Base-by-base conservation (phyloP, 2,329 filamentous ascomycete species). In the Capronia americana region DNA sequence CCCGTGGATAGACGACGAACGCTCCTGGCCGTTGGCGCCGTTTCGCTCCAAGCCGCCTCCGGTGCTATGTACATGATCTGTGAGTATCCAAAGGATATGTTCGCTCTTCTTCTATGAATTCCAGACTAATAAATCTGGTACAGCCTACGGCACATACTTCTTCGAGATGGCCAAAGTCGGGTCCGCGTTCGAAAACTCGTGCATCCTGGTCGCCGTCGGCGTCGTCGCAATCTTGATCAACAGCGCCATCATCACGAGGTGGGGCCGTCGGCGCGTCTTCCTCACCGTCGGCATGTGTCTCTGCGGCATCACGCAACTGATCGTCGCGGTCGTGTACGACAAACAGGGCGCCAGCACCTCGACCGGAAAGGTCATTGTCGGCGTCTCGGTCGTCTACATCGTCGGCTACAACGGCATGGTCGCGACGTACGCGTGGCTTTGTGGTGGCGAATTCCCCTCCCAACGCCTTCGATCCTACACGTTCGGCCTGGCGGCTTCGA, bases 31-130 rank as follows among this genome's bases (percentile, higher is more conserved):
- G 77, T 86, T 38, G 79, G 78, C 10, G 81, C 80, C 1, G 75
- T 87, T 17, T 81, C 79, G 0, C 80, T 82, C 0, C 84, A 86
- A 70, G 84, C 83, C 3, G 84, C 84, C 2, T 84, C 82, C 0
- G 84, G 85, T 10, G 81, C 83, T 20, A 86, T 86, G 83, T 86
- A 83, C 62, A 80, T 87, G 70, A 86, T 87, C 46, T 83, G 83
- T 80, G 71, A 68, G 78, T 38, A 17, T 30, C 24, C 44, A 3
- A 26, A 12, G 14, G 17, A 7, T 53, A 11, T 24, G 20, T 1
- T 26, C 32, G 7, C 44, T 10, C 4, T 32, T 10, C 4, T 32
- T 24, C 58, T 53, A 10, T 1, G 2, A 17, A 26, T 23, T 30
- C 7, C 23, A 23, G 6, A 26, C 20, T 38, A 1, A 59, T 4